phyloP scores from a whole-genome alignment of 2,329 filamentous ascomycete genomes.

The Lomentospora prolificans region DNA sequence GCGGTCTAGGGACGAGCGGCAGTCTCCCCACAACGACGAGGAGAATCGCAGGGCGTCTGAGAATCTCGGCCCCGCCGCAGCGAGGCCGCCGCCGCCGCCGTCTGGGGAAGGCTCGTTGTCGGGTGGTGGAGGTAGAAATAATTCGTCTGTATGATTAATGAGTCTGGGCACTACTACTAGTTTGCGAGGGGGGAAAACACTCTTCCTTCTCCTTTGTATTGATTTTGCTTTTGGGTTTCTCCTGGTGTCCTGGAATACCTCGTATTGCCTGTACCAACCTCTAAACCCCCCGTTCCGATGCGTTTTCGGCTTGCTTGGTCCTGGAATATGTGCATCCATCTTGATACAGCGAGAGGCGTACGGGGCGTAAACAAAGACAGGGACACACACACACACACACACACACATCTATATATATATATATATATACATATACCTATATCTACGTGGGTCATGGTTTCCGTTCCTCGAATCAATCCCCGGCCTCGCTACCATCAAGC shows the following conservation, averaged over 20 bases:
- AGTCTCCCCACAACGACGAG: not conserved
- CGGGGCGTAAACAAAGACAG: too few relatives aligned
- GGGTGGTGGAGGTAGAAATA: not conserved
- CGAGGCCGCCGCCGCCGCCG: not conserved
- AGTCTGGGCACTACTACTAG: not conserved
- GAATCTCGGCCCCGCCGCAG: not conserved
- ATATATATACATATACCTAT: too few relatives aligned
- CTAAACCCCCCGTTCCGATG: too few relatives aligned
- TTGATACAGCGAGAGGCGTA: not conserved
- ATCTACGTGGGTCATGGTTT: not conserved
- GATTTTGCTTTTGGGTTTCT: not conserved
- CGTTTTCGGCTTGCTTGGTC: not conserved
- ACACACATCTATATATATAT: conserved; percentile 2
- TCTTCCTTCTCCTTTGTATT: not conserved
- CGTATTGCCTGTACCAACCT: not conserved
- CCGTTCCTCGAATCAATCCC: not conserved
- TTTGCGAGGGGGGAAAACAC: not conserved
- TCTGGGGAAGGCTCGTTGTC: not conserved
- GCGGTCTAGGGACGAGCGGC: not conserved
- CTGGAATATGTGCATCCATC: not conserved
- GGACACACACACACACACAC: too few relatives aligned
- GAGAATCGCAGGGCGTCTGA: not conserved
- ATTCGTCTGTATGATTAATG: not conserved
- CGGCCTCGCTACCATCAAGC: not conserved
- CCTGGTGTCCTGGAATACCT: too few relatives aligned